phyloP scores from a whole-genome alignment of 106 monocot genomes.

The Posidonia australis region DNA sequence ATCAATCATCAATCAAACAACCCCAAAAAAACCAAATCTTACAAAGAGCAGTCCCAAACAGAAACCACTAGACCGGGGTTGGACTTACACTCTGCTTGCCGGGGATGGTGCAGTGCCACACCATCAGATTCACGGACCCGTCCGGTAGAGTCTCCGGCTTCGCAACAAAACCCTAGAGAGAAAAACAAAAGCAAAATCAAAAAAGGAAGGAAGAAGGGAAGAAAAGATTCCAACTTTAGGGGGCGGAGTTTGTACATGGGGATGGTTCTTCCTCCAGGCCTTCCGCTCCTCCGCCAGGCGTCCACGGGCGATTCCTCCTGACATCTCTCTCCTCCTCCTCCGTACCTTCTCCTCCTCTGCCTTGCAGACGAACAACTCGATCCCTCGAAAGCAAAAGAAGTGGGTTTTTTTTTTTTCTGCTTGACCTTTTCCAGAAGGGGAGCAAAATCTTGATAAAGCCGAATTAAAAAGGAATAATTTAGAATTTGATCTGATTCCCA shows the following conservation, averaged over 20 bases:
- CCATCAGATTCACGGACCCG: slow-evolving; percentile 74
- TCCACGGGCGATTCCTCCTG: slow-evolving; percentile 74
- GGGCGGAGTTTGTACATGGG: slow-evolving; percentile 31
- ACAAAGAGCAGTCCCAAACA: too few relatives aligned
- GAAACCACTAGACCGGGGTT: too few relatives aligned
- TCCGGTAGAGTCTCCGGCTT: slow-evolving; percentile 72
- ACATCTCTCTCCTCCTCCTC: slow-evolving; percentile 16
- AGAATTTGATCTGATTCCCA: too few relatives aligned
- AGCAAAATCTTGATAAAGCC: too few relatives aligned
- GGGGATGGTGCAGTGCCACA: slow-evolving; percentile 85
- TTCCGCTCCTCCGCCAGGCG: slow-evolving; percentile 83
- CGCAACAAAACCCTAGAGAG: slow-evolving; percentile 71
- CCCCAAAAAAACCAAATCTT: too few relatives aligned
- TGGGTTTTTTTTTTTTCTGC: too few relatives aligned
- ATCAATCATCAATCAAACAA: too few relatives aligned
- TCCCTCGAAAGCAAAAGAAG: too few relatives aligned
- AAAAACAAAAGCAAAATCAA: background rate
- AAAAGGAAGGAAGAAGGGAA: background rate
- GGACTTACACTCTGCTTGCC: slow-evolving; percentile 67
- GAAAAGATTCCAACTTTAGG: background rate
- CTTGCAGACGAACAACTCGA: too few relatives aligned
- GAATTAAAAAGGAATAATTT: too few relatives aligned
- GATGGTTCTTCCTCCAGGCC: slow-evolving; percentile 83
- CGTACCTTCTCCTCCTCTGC: background rate
- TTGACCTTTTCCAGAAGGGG: too few relatives aligned